Percentiles rank a stretch among this genome's conserved stretches.
These are phyloP conservation scores for Prunus dulcis DNA, from an alignment of 306 rosid genomes.

Conservation along the genomic window DNA sequence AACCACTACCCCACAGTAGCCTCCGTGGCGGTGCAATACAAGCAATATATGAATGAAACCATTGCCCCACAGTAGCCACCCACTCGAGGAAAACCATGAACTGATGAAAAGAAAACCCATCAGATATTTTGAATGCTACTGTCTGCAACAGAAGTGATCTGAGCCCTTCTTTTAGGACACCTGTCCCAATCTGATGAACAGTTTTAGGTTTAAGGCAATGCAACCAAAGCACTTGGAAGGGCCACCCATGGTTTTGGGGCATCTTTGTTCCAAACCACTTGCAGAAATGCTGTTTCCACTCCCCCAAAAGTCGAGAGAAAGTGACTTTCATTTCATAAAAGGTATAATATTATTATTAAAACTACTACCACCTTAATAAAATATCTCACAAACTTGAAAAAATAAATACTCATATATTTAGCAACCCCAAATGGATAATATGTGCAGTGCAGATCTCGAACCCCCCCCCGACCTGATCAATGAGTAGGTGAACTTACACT, in stretches of 20 bases:
- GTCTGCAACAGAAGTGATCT: conserved; percentile 9
- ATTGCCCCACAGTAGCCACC: conserved; percentile 1
- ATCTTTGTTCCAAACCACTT: conserved; percentile 35
- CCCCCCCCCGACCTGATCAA: background rate
- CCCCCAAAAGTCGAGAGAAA: background rate
- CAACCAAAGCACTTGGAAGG: background rate
- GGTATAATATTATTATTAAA: background rate
- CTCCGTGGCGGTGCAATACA: background rate
- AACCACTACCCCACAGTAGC: background rate
- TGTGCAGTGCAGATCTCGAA: background rate
- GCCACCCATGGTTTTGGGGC: conserved; percentile 54
- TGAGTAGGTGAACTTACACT: conserved; percentile 3
- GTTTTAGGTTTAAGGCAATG: background rate
- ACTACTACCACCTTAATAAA: background rate
- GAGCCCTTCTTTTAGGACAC: conserved; percentile 9
- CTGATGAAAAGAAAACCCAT: background rate
- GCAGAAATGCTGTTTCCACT: conserved; percentile 29
- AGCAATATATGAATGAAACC: background rate
- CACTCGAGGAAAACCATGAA: conserved; percentile 18
- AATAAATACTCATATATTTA: background rate
- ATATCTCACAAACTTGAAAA: background rate
- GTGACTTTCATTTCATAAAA: background rate
- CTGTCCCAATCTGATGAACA: conserved; percentile 11
- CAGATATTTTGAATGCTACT: background rate
- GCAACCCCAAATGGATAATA: background rate